Evolutionary conservation across 1,284 basidiomycete genomes (phyloP).

Genomic region (Ceratobasidium sp.): DNA sequence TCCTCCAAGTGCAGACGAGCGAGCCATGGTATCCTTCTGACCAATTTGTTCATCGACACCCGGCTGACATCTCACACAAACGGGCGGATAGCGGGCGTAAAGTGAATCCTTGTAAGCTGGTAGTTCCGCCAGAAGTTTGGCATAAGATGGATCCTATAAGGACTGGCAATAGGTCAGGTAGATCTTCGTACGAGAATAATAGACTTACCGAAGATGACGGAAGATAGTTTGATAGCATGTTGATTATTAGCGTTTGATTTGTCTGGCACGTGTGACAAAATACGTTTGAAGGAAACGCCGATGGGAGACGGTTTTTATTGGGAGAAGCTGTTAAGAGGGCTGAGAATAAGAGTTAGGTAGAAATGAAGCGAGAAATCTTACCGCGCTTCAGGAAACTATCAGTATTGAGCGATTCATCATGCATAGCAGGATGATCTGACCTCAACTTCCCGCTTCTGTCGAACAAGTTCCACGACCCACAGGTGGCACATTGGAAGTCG

Average conservation of each 20-base stretch:
- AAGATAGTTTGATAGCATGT: conserved; percentile 89
- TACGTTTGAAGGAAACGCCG: conserved; percentile 63
- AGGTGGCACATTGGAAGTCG: conserved; percentile 73
- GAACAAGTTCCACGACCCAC: conserved; percentile 79
- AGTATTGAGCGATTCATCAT: conserved; percentile 78
- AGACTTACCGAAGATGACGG: conserved; percentile 59
- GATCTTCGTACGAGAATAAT: neutral
- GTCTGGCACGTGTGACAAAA: conserved; percentile 91
- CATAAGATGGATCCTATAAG: conserved; percentile 77
- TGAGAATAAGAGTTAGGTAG: neutral
- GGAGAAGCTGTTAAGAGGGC: conserved; percentile 66
- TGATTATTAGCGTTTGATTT: conserved; percentile 89
- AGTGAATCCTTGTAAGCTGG: conserved; percentile 80
- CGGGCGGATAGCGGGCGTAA: conserved; percentile 85
- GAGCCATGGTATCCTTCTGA: conserved; percentile 83
- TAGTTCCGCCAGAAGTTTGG: conserved; percentile 70
- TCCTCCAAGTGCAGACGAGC: conserved; percentile 78
- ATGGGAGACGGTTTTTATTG: conserved; percentile 74
- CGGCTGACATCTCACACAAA: conserved; percentile 81
- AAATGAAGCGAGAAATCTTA: conserved; percentile 56
- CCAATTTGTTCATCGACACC: conserved; percentile 84
- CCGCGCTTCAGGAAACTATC: conserved; percentile 82
- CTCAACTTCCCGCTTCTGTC: conserved; percentile 78
- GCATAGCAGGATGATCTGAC: conserved; percentile 90
- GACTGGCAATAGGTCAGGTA: conserved; percentile 31